A percentile compares a stretch with the other conserved stretches of the same genome.
Evolutionary conservation across 805 yeast species (phyloP).

Genomic region (Lipomyces chichibuensis): DNA sequence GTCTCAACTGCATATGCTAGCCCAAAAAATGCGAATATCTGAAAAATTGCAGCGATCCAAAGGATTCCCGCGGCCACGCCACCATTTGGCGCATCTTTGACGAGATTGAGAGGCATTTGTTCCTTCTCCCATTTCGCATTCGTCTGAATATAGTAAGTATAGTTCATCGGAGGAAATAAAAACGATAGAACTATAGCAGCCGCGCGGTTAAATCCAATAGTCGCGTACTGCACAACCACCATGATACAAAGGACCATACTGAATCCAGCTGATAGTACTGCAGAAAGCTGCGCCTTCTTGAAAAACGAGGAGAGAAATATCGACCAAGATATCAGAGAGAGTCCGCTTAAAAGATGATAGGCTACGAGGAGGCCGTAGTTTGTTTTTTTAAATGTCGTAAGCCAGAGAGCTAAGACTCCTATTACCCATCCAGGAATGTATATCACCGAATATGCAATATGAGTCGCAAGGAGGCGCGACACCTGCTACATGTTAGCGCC

Average conservation of each 20-base stretch:
- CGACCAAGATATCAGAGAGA: slow-evolving; percentile 40
- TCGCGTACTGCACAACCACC: slow-evolving; percentile 36
- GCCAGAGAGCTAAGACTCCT: slow-evolving; percentile 36
- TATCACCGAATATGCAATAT: slow-evolving; percentile 38
- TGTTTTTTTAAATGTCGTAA: slow-evolving; percentile 35
- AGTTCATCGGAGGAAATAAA: slow-evolving; percentile 44
- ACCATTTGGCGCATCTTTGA: slow-evolving; percentile 10
- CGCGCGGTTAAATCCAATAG: slow-evolving; percentile 12
- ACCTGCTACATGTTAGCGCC: neutral
- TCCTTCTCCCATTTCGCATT: slow-evolving; percentile 12
- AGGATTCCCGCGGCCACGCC: slow-evolving; percentile 15
- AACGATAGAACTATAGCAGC: slow-evolving; percentile 37
- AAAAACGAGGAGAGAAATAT: slow-evolving; percentile 41
- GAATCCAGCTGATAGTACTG: slow-evolving; percentile 41
- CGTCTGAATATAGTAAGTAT: slow-evolving; percentile 37
- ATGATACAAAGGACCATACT: slow-evolving; percentile 40
- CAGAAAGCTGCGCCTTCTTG: slow-evolving; percentile 40
- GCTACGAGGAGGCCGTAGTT: slow-evolving; percentile 38
- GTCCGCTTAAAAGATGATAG: slow-evolving; percentile 41
- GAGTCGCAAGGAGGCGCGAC: slow-evolving; percentile 37
- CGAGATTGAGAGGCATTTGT: neutral
- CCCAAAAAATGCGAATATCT: slow-evolving; percentile 3
- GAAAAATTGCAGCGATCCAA: slow-evolving; percentile 12
- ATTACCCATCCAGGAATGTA: slow-evolving; percentile 42
- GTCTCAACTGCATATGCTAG: neutral